phyloP scores from a whole-genome alignment of 352 stramenopile species.

The Pythium plurisporium region DNA sequence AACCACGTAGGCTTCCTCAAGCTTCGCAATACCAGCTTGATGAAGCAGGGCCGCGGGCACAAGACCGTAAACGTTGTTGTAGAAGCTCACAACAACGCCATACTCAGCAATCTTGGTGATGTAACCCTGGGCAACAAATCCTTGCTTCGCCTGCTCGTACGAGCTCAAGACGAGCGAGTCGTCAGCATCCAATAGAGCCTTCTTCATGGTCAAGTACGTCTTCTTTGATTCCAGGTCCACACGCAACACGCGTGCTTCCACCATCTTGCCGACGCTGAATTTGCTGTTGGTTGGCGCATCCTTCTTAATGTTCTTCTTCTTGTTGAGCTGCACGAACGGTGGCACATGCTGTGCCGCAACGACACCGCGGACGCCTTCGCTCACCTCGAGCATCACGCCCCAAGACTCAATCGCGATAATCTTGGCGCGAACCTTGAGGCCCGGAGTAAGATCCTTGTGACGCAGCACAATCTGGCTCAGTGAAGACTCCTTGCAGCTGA shows the following conservation, averaged over 20 bases:
- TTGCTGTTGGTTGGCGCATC: slow-evolving; percentile 63
- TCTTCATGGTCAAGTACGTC: slow-evolving; percentile 89
- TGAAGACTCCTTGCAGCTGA: slow-evolving; percentile 76
- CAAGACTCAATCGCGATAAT: slow-evolving; percentile 79
- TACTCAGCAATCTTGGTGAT: slow-evolving; percentile 93
- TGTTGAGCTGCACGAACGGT: slow-evolving; percentile 53
- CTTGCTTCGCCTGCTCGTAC: slow-evolving; percentile 68
- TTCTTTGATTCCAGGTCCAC: slow-evolving; percentile 91
- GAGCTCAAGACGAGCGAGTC: slow-evolving; percentile 71
- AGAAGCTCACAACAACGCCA: slow-evolving; percentile 94
- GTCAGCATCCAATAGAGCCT: slow-evolving; percentile 65
- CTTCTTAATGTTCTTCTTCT: slow-evolving; percentile 57
- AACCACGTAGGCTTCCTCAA: slow-evolving; percentile 80
- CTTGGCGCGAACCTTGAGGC: slow-evolving; percentile 70
- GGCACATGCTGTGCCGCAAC: slow-evolving; percentile 75
- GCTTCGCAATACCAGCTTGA: slow-evolving; percentile 75
- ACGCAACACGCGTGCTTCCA: slow-evolving; percentile 78
- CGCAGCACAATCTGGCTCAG: slow-evolving; percentile 74
- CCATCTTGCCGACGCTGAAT: slow-evolving; percentile 72
- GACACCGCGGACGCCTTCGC: slow-evolving; percentile 77
- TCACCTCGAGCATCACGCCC: slow-evolving; percentile 83
- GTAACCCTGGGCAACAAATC: slow-evolving; percentile 82
- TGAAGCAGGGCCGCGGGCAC: slow-evolving; percentile 85
- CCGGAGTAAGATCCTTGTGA: slow-evolving; percentile 71
- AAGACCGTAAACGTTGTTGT: slow-evolving; percentile 93